Conservation (phyloP, 2,329 filamentous ascomycete species). For the Scytalidium sp. region DNA sequence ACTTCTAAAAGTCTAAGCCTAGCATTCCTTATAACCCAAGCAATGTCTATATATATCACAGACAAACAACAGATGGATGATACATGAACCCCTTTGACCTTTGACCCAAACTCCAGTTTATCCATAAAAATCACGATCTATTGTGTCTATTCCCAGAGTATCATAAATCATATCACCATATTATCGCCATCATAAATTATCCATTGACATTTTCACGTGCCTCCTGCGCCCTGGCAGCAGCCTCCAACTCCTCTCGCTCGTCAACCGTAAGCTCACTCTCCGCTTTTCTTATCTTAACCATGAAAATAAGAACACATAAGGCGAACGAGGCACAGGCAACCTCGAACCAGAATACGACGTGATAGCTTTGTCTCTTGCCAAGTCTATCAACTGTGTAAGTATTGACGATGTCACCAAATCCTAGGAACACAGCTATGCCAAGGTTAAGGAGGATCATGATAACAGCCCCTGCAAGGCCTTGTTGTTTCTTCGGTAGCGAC, state of each 20-base stretch:
- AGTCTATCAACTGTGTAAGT: conserved; percentile 32
- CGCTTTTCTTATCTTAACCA: conserved; percentile 51
- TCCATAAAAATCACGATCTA: no score
- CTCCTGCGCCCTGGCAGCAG: neutral
- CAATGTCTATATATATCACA: no score
- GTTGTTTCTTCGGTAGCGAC: conserved; percentile 60
- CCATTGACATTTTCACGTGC: neutral
- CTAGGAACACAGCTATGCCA: conserved; percentile 69
- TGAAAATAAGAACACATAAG: conserved; percentile 46
- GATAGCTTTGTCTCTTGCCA: conserved; percentile 52
- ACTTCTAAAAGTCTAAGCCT: no score
- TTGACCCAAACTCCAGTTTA: no score
- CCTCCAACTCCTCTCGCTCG: conserved; percentile 39
- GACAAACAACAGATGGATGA: no score
- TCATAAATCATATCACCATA: no score
- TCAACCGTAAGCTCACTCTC: conserved; percentile 56
- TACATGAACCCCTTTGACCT: no score
- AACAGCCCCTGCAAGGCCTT: conserved; percentile 69
- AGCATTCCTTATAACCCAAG: no score
- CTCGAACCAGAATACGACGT: conserved; percentile 65
- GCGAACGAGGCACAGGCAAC: conserved; percentile 51
- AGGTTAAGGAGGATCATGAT: conserved; percentile 70
- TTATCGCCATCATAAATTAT: no score
- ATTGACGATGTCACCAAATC: conserved; percentile 64
- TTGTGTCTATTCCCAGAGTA: no score